These are phyloP conservation scores for Mycena leptocephala DNA, from an alignment of 768 basidiomycete species.

Conservation along the genomic window DNA sequence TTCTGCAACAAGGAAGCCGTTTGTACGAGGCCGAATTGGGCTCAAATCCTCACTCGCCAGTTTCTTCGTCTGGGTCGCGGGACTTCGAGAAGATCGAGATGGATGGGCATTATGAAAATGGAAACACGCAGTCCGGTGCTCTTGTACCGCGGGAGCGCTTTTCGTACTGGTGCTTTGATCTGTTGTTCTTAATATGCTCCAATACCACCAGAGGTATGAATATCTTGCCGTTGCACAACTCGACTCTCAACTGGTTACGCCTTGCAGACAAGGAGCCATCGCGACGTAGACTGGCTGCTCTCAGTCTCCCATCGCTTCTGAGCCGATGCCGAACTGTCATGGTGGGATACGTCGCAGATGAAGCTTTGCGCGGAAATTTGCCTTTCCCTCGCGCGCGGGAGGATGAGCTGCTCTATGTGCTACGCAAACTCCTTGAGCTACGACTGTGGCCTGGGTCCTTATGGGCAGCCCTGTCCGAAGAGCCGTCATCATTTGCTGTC, in stretches of 20 bases:
- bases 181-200: conserved; percentile 88
- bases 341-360: conserved; percentile 87
- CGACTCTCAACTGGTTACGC: neutral
- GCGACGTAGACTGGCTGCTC: conserved; percentile 79
- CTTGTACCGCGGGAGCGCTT: conserved; percentile 86
- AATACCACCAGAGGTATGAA: conserved; percentile 71
- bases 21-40: conserved; percentile 62
- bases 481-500: conserved; percentile 69
- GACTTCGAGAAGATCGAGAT: conserved; percentile 56
- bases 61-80: conserved; percentile 30
- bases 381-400: conserved; percentile 93
- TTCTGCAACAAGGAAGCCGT: conserved; percentile 81
- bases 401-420: conserved; percentile 90
- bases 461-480: conserved; percentile 82
- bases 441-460: conserved; percentile 84
- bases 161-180: conserved; percentile 94
- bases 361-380: conserved; percentile 85
- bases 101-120: conserved; percentile 58
- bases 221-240: neutral
- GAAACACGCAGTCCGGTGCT: conserved; percentile 73
- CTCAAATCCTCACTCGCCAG: conserved; percentile 35
- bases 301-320: conserved; percentile 81
- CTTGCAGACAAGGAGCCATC: conserved; percentile 71
- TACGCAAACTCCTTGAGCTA: conserved; percentile 82
- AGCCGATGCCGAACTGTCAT: conserved; percentile 82